Evolutionary conservation across 441 rosid genomes (phyloP).

Genomic region (Pelargonium cotyledonis): DNA sequence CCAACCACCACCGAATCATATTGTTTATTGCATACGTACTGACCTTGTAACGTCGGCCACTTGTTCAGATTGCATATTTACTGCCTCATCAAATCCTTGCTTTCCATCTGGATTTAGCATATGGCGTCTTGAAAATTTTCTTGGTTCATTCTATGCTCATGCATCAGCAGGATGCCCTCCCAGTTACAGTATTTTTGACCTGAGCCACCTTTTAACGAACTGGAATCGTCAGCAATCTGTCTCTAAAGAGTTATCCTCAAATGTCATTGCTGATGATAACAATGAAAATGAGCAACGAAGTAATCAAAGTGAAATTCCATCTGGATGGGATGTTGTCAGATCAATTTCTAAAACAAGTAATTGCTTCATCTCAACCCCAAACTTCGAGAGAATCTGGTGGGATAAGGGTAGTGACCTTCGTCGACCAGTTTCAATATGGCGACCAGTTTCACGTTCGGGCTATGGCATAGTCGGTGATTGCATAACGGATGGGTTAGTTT

Average conservation of each 20-base stretch:
- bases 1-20: conserved; percentile 74
- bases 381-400: conserved; percentile 99
- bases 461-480: conserved; percentile 86
- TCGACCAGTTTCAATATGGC: conserved; percentile 91
- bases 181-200: conserved; percentile 47
- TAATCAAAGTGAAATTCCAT: conserved; percentile 47
- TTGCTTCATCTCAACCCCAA: conserved; percentile 67
- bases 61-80: conserved; percentile 83
- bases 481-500: conserved; percentile 84
- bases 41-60: conserved; percentile 90
- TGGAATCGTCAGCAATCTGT: conserved; percentile 43
- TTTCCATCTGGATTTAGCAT: conserved; percentile 83
- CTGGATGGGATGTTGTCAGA: conserved; percentile 83
- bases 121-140: conserved; percentile 91
- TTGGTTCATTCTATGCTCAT: conserved; percentile 89
- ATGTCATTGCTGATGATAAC: conserved; percentile 28
- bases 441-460: conserved; percentile 78
- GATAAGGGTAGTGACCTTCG: conserved; percentile 91
- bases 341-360: conserved; percentile 69
- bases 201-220: conserved; percentile 76
- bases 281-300: conserved; percentile 35
- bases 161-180: conserved; percentile 61
- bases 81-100: conserved; percentile 36
- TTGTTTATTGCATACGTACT: conserved; percentile 84
- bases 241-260: conserved; percentile 36